Conservation (phyloP, 192 early-diverging fungal genomes). For the Podila clonocystis region DNA sequence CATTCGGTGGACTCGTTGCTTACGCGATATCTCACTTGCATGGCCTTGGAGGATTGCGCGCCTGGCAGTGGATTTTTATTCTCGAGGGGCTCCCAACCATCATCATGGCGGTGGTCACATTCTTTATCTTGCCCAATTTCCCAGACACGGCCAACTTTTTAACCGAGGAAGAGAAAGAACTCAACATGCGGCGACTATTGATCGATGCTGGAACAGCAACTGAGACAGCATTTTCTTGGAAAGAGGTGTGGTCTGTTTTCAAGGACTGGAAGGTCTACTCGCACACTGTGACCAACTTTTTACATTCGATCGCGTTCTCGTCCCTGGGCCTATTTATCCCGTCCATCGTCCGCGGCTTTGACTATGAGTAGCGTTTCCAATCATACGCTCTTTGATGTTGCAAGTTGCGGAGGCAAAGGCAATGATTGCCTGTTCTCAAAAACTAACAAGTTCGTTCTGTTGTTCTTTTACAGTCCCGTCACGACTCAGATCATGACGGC, state of each 20-base stretch:
- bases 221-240: slow-evolving; percentile 50
- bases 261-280: slow-evolving; percentile 53
- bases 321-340: slow-evolving; percentile 72
- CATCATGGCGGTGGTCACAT: slow-evolving; percentile 17
- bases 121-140: slow-evolving; percentile 53
- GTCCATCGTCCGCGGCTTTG: slow-evolving; percentile 60
- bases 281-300: slow-evolving; percentile 61
- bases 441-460: too few relatives aligned
- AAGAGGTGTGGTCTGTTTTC: slow-evolving; percentile 45
- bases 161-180: slow-evolving; percentile 40
- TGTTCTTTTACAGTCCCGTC: background rate
- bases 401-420: too few relatives aligned
- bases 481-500: slow-evolving; percentile 15
- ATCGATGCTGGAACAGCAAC: slow-evolving; percentile 51
- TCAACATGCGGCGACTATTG: slow-evolving; percentile 38
- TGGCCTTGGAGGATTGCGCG: slow-evolving; percentile 40
- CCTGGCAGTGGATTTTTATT: slow-evolving; percentile 70
- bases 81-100: slow-evolving; percentile 61
- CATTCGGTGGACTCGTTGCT: slow-evolving; percentile 67
- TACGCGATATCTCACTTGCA: slow-evolving; percentile 64
- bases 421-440: too few relatives aligned
- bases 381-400: too few relatives aligned
- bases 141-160: slow-evolving; percentile 54
- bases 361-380: background rate
- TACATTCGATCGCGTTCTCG: slow-evolving; percentile 63